Base-by-base conservation (phyloP, 768 basidiomycete genomes). In the Boletus edulis region DNA sequence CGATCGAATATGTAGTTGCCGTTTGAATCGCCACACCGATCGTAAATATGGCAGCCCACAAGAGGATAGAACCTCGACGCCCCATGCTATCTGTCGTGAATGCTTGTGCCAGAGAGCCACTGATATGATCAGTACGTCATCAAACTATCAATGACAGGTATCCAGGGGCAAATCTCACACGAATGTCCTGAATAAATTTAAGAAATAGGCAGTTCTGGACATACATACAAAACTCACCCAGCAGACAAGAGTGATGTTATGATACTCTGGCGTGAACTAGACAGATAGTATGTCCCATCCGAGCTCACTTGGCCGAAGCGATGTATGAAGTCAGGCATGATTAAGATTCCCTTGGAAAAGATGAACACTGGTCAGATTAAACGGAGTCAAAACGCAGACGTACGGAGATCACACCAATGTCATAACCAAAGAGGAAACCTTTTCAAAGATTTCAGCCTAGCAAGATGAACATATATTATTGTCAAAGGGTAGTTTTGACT, bases 91-190 rank as follows among this genome's bases (percentile, higher is more conserved):
- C 58, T 11, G 57, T 59, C 4, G 58, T 59, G 37, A 59, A 59
- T 13, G 87, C 84, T 59, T 88, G 87, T 0, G 69, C 82, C 22
- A 89, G 70, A 11, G 87, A 84, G 35, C 86, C 87, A 27, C 81
- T 81, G 17, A 7, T 35, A 22, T 22, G 15, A 49, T 4, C 9
- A 7, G 9, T 44, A 20, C 3, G 11, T 4, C 18, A 24, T 56
- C 35, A 61, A 57, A 35, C 9, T 24, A 27, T 1, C 32, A 40
- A 49, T 18, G 22, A 29, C 11, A n/a, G 14, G 12, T 24, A 31
- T 27, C 2, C 6, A 0, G 10, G 24, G 3, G 17, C 1, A 34
- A 29, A 10, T 20, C 52, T 62, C 53, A 56, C 55, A 54, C 52
- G 9, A 62, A 62, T 1, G 56, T 62, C 42, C 55, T 62, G 35